Conservation (phyloP, 2,329 filamentous ascomycete genomes). For the Ilyonectria robusta region DNA sequence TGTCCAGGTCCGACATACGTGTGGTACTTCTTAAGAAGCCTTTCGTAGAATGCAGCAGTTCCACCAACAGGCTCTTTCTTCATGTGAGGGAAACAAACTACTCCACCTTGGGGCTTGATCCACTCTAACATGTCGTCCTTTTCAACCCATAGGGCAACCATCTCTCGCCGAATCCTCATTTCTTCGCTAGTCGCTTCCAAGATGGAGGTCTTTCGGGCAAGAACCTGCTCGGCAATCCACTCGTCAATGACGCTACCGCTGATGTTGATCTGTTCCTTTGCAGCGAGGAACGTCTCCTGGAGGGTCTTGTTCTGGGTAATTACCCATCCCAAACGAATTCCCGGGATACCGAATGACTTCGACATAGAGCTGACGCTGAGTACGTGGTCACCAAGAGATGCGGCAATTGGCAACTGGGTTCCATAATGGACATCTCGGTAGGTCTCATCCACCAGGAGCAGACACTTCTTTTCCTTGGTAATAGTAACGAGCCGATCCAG, state of each 20-base stretch:
- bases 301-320: slow-evolving; percentile 32
- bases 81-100: slow-evolving; percentile 44
- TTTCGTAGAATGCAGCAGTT: slow-evolving; percentile 34
- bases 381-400: slow-evolving; percentile 36
- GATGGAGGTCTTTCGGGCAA: slow-evolving; percentile 29
- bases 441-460: slow-evolving; percentile 44
- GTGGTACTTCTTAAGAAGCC: slow-evolving; percentile 36
- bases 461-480: slow-evolving; percentile 26
- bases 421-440: slow-evolving; percentile 38
- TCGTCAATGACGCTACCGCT: slow-evolving; percentile 42
- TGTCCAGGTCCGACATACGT: slow-evolving; percentile 44
- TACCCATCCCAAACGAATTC: slow-evolving; percentile 43
- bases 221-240: slow-evolving; percentile 40
- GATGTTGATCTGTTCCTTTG: slow-evolving; percentile 46
- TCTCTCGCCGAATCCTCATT: slow-evolving; percentile 39
- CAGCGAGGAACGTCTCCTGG: slow-evolving; percentile 40
- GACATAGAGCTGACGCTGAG: slow-evolving; percentile 43
- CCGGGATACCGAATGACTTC: slow-evolving; percentile 42
- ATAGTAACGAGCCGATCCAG: slow-evolving; percentile 29
- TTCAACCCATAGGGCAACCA: slow-evolving; percentile 40
- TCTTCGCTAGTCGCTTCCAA: slow-evolving; percentile 30
- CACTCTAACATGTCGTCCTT: slow-evolving; percentile 45
- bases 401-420: slow-evolving; percentile 29
- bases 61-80: slow-evolving; percentile 40
- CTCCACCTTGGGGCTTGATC: slow-evolving; percentile 41